Evolutionary conservation across 495 filamentous ascomycete genomes (phyloP).

Genomic region (Penicillium crystallinum): DNA sequence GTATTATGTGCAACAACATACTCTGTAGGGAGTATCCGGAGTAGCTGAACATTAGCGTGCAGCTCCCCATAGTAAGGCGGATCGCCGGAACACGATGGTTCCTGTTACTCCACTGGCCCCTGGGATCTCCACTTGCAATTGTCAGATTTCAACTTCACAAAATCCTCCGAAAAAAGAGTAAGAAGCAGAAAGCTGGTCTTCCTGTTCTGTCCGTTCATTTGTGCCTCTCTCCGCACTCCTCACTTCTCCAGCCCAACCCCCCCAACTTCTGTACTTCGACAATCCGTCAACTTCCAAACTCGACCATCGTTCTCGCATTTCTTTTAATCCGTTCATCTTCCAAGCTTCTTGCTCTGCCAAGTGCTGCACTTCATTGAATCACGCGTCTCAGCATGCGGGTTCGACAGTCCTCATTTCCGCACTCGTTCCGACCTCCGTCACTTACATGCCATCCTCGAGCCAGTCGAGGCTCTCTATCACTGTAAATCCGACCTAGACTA

Average conservation of each 20-base stretch:
- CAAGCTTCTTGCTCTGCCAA: not conserved
- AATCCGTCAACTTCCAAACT: not conserved
- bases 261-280: not conserved
- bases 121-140: slow-evolving; percentile 4
- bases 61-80: not conserved
- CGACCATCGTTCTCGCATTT: slow-evolving; percentile 1
- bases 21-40: too few species aligned
- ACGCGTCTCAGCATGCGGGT: slow-evolving; percentile 28
- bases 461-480: slow-evolving; percentile 6
- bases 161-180: slow-evolving; percentile 1
- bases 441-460: slow-evolving; percentile 18
- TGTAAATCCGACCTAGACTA: slow-evolving; percentile 15
- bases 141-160: slow-evolving; percentile 3
- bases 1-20: too few species aligned
- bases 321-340: not conserved
- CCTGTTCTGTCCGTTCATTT: slow-evolving; percentile 1
- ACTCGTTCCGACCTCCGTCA: slow-evolving; percentile 18
- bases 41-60: not conserved
- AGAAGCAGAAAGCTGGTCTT: slow-evolving; percentile 4
- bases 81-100: not conserved
- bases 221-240: not conserved
- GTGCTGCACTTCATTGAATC: slow-evolving; percentile 3
- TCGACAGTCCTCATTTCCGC: slow-evolving; percentile 23
- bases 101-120: slow-evolving; percentile 2
- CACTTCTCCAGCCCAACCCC: not conserved